Percentiles rank a stretch among this genome's conserved stretches.
phyloP scores from a whole-genome alignment of 1,139 yeast genomes.

The Sugiyamaella grinbergsii region DNA sequence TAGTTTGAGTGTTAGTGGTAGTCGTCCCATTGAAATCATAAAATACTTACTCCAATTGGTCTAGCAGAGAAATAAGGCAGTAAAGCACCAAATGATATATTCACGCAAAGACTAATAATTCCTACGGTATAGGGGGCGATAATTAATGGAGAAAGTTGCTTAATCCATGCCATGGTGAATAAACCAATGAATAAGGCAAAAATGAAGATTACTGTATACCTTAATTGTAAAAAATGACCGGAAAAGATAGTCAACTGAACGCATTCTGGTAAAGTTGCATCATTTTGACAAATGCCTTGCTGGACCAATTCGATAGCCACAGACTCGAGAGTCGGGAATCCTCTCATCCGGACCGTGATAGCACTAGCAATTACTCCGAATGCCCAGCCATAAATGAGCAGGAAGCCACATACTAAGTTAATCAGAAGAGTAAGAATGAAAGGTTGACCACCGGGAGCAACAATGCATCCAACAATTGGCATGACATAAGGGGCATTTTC shows the following conservation, averaged over 20 bases:
- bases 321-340: slow-evolving; percentile 29
- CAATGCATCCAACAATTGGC: slow-evolving; percentile 34
- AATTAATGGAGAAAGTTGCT: slow-evolving; percentile 22
- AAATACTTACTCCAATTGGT: slow-evolving; percentile 28
- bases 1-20: slow-evolving; percentile 2
- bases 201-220: slow-evolving; percentile 32
- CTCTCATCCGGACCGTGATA: slow-evolving; percentile 35
- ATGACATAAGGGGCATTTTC: slow-evolving; percentile 37
- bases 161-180: slow-evolving; percentile 18
- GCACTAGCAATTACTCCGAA: slow-evolving; percentile 33
- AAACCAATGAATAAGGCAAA: slow-evolving; percentile 33
- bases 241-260: slow-evolving; percentile 27
- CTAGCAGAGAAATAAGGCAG: slow-evolving; percentile 35
- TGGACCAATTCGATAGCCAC: slow-evolving; percentile 25
- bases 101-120: slow-evolving; percentile 29
- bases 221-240: slow-evolving; percentile 34
- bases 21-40: neutral
- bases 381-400: slow-evolving; percentile 31
- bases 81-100: slow-evolving; percentile 26
- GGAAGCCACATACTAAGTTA: slow-evolving; percentile 28
- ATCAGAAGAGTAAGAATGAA: slow-evolving; percentile 29
- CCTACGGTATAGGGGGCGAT: slow-evolving; percentile 29
- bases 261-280: slow-evolving; percentile 27
- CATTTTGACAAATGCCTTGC: slow-evolving; percentile 33
- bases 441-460: slow-evolving; percentile 37